Percentiles rank a stretch among this genome's conserved stretches.
Conservation (phyloP, 2,329 filamentous ascomycete species). For the Claviceps humidiphila region DNA sequence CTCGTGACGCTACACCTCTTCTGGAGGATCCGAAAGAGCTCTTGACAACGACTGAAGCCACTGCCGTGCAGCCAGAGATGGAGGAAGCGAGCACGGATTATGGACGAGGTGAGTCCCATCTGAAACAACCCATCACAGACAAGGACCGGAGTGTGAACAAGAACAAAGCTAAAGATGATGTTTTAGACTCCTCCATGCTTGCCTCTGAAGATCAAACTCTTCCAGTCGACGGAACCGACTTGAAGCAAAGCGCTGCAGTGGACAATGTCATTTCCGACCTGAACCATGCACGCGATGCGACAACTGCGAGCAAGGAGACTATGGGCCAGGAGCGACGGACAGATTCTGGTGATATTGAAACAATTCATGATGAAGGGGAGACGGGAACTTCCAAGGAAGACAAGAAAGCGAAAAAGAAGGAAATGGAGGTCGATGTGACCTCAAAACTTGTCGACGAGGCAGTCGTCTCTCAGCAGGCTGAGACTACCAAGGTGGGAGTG, state of each 20-base stretch:
- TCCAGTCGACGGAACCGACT: neutral
- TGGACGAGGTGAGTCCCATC: slow-evolving; percentile 17
- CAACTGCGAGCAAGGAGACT: neutral
- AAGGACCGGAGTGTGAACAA: slow-evolving; percentile 23
- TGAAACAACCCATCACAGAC: slow-evolving; percentile 16
- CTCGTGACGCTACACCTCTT: neutral
- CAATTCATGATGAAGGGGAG: slow-evolving; percentile 5
- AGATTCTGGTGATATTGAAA: slow-evolving; percentile 3
- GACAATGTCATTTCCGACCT: neutral
- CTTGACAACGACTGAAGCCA: slow-evolving; percentile 4
- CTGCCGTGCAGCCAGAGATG: slow-evolving; percentile 1
- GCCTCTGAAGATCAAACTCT: slow-evolving; percentile 5
- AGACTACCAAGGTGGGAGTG: slow-evolving; percentile 2
- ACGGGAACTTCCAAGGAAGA: slow-evolving; percentile 13
- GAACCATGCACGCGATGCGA: neutral
- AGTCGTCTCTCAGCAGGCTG: slow-evolving; percentile 5
- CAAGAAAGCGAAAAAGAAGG: slow-evolving; percentile 18
- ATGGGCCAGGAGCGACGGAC: neutral
- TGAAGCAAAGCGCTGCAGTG: neutral
- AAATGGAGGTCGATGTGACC: slow-evolving; percentile 7
- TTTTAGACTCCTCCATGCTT: slow-evolving; percentile 17
- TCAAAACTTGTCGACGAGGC: slow-evolving; percentile 6
- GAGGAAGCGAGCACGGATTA: slow-evolving; percentile 16
- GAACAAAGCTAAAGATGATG: slow-evolving; percentile 20
- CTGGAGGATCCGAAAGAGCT: slow-evolving; percentile 7